Evolutionary conservation across 208 protist species (phyloP).

Genomic region (Acanthamoeba lenticulata): DNA sequence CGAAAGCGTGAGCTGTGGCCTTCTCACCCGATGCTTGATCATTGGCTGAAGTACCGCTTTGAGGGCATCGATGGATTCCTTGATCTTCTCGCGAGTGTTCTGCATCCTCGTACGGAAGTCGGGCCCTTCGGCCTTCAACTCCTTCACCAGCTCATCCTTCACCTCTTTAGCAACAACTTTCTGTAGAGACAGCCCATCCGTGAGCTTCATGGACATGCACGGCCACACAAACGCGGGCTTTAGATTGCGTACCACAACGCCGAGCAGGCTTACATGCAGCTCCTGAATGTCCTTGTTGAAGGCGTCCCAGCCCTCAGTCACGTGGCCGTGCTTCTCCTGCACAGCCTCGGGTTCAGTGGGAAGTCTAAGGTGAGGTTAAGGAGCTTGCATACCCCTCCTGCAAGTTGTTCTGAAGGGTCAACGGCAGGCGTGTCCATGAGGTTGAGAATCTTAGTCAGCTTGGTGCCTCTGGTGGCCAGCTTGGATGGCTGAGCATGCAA

Average conservation of each 20-base stretch:
- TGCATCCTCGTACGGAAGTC: background rate
- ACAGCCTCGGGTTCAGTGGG: background rate
- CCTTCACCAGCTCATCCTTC: background rate
- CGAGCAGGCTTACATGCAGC: background rate
- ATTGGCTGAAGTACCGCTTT: no score
- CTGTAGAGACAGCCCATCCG: background rate
- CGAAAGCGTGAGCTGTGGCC: no score
- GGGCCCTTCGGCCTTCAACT: background rate
- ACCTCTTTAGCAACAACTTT: background rate
- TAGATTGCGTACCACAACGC: background rate
- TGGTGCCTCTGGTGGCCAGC: background rate
- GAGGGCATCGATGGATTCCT: background rate
- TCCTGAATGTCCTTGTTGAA: constrained; percentile 3
- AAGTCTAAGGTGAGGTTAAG: background rate
- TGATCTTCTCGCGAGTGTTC: background rate
- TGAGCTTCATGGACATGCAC: background rate
- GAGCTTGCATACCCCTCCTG: background rate
- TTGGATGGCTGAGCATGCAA: background rate
- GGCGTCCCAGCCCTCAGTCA: background rate
- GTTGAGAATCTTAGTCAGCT: background rate
- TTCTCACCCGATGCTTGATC: no score
- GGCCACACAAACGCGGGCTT: no score
- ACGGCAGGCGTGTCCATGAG: background rate
- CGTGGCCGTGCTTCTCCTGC: constrained; percentile 7
- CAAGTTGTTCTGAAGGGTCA: background rate